These are phyloP conservation scores for Aureobasidium sp. DNA, from an alignment of 2,329 filamentous ascomycete species.

Conservation along the genomic window DNA sequence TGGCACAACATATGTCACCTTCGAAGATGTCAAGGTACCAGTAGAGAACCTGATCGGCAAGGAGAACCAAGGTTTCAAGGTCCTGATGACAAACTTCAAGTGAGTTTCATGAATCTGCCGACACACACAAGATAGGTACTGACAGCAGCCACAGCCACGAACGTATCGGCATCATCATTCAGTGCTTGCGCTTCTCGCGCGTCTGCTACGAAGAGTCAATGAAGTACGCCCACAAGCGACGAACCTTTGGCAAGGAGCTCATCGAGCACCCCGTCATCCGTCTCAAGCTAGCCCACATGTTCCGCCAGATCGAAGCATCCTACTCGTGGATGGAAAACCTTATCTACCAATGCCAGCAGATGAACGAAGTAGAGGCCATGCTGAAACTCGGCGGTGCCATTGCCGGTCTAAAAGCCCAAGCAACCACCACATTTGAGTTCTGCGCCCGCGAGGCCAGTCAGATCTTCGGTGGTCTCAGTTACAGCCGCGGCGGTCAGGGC, in stretches of 20 bases:
- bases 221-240: constrained; percentile 95
- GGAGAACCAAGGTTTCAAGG: constrained; percentile 96
- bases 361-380: constrained; percentile 94
- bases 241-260: constrained; percentile 92
- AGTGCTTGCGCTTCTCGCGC: constrained; percentile 87
- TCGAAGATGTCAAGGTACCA: constrained; percentile 97
- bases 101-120: constrained; percentile 40
- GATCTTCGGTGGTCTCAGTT: constrained; percentile 92
- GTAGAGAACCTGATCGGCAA: constrained; percentile 99
- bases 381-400: constrained; percentile 90
- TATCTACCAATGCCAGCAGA: constrained; percentile 85
- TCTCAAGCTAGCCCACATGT: constrained; percentile 97
- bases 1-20: constrained; percentile 95
- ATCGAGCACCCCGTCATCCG: constrained; percentile 97
- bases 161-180: constrained; percentile 97
- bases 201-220: constrained; percentile 96
- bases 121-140: constrained; percentile 43
- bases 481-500: constrained; percentile 87
- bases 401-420: constrained; percentile 86
- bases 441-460: constrained; percentile 93
- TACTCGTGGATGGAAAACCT: constrained; percentile 96
- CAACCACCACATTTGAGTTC: constrained; percentile 93
- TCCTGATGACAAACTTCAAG: constrained; percentile 96
- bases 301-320: constrained; percentile 92
- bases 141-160: constrained; percentile 87